phyloP scores from a whole-genome alignment of 805 yeast species.

The Yamadazyma akitaensis region DNA sequence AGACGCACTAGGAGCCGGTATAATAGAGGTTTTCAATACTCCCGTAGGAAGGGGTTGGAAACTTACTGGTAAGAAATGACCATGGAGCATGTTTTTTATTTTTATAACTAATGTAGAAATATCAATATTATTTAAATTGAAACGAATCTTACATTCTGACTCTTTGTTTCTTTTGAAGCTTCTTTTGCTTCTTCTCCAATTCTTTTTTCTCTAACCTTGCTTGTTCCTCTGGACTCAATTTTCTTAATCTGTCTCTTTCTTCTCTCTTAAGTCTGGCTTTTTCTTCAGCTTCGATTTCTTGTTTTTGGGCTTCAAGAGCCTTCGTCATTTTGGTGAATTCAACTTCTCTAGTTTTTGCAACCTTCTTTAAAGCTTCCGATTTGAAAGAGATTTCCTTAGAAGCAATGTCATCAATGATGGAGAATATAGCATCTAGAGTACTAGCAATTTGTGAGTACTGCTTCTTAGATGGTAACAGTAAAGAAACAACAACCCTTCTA shows the following conservation, averaged over 20 bases:
- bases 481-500: conserved; percentile 54
- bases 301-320: conserved; percentile 58
- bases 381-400: conserved; percentile 52
- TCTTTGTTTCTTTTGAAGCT: conserved; percentile 62
- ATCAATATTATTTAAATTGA: neutral
- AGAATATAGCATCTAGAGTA: conserved; percentile 54
- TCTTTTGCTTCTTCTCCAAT: conserved; percentile 77
- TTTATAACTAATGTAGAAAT: neutral
- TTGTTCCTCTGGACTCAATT: conserved; percentile 73
- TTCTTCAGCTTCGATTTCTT: conserved; percentile 67
- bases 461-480: conserved; percentile 46
- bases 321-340: conserved; percentile 72
- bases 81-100: neutral
- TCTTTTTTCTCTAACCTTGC: conserved; percentile 75
- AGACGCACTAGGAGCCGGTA: conserved; percentile 50
- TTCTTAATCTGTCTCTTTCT: conserved; percentile 55
- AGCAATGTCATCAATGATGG: conserved; percentile 57
- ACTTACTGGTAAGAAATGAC: conserved; percentile 45
- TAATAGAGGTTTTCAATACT: conserved; percentile 50
- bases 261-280: conserved; percentile 67
- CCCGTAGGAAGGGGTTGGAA: conserved; percentile 59
- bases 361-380: conserved; percentile 73
- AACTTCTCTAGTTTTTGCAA: conserved; percentile 69
- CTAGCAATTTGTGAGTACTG: conserved; percentile 50
- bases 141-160: conserved; percentile 25